Base-by-base conservation (phyloP, 176 grass and related monocot genomes). In the bread wheat (Triticum aestivum) region DNA sequence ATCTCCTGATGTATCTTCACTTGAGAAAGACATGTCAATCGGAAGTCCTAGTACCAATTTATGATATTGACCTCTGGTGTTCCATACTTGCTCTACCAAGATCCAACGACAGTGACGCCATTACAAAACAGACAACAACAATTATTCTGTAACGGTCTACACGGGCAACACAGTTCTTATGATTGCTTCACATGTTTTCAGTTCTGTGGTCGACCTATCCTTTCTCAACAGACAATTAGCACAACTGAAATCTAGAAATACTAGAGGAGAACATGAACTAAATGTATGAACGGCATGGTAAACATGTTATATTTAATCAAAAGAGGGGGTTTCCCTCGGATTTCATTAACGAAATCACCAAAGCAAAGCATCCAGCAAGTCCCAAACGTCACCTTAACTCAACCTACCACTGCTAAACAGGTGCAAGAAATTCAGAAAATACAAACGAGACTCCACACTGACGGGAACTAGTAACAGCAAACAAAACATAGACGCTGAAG, bases 191-290 rank as follows among this genome's bases (percentile, higher is more conserved):
- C 87, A 75, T 67, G 54, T 73, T 68, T 44, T 63, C 44, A 11
- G 27, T 5, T 62, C 26, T 39, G 6, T 6, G 11, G 1, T 73
- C 5, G 13, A 4, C 51, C 49, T 32, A 10, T 38, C 5, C 1
- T 13, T 14, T 70, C 0, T 62, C 6, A 64, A 81, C 84, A 77
- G 85, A 85, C n/a, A 81, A 71, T 13, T 70, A 87, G 11, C 62
- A 76, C 11, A 6, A 49, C 30, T 7, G 2, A 35, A 8, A 21
- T 45, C 7, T 27, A 37, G 8, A 29, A 54, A 87, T 37, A 42
- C 29, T 32, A 45, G 5, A 24, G 39, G 9, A 15, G 23, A 68
- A 11, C 52, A 54, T 10, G 11, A 63, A 69, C 2, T 15, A 17
- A 65, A 8, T 30, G 3, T 11, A 17, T 70, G 52, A 65, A 49